Percentiles rank a stretch among this genome's conserved stretches.
phyloP scores from a whole-genome alignment of 768 basidiomycete species.

The Kwoniella bestiolae region DNA sequence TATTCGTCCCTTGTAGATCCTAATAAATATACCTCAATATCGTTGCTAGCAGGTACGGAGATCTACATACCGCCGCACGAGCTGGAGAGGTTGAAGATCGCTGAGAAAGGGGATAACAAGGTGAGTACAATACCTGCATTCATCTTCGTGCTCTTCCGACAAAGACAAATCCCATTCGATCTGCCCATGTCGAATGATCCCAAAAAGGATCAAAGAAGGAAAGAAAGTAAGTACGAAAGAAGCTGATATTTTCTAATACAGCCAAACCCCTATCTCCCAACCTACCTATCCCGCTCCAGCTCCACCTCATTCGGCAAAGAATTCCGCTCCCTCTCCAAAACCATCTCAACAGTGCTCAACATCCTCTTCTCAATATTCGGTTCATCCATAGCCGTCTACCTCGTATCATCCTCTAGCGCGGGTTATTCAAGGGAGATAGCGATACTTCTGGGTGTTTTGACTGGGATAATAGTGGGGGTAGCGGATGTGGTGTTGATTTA shows the following conservation, averaged over 20 bases:
- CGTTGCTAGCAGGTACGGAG: slow-evolving; percentile 44
- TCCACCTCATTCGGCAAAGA: slow-evolving; percentile 34
- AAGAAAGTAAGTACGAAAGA: too few relatives aligned
- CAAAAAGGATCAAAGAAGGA: too few relatives aligned
- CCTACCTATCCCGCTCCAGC: slow-evolving; percentile 33
- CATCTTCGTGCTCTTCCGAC: not conserved
- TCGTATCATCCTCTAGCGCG: slow-evolving; percentile 33
- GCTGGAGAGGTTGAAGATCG: slow-evolving; percentile 24
- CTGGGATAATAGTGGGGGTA: slow-evolving; percentile 40
- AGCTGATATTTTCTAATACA: too few relatives aligned
- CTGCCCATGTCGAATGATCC: too few relatives aligned
- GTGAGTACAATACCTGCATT: slow-evolving; percentile 15
- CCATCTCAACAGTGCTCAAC: slow-evolving; percentile 43
- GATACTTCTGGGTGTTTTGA: slow-evolving; percentile 34
- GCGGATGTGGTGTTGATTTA: slow-evolving; percentile 43
- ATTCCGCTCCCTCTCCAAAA: slow-evolving; percentile 32
- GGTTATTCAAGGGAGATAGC: slow-evolving; percentile 39
- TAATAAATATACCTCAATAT: slow-evolving; percentile 28
- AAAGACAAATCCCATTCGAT: too few relatives aligned
- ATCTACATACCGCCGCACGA: slow-evolving; percentile 39
- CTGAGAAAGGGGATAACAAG: slow-evolving; percentile 36
- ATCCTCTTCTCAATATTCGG: slow-evolving; percentile 52
- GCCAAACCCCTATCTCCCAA: slow-evolving; percentile 41
- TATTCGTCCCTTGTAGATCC: not conserved
- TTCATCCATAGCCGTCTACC: slow-evolving; percentile 42